Percentiles rank a stretch among this genome's conserved stretches.
These are phyloP conservation scores for Botrytis galanthina DNA, from an alignment of 2,329 filamentous ascomycete species.

Conservation along the genomic window DNA sequence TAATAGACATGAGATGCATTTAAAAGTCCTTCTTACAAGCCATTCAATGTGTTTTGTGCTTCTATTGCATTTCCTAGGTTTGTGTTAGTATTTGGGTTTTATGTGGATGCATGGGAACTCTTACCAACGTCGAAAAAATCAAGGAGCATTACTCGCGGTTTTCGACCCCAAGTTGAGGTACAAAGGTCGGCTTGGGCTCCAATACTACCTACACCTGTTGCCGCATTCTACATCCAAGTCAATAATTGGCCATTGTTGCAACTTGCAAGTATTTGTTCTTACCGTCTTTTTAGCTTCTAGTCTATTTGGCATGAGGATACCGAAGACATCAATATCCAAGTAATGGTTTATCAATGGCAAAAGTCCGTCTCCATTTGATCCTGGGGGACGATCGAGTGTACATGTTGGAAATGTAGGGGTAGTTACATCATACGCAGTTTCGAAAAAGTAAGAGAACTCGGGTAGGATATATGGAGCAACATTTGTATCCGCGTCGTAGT, in stretches of 20 bases:
- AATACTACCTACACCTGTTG: conserved; percentile 50
- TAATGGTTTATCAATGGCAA: conserved; percentile 65
- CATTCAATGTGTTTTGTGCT: conserved; percentile 36
- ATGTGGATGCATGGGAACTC: background rate
- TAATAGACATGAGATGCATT: background rate
- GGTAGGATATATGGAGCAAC: conserved; percentile 61
- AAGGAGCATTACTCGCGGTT: conserved; percentile 55
- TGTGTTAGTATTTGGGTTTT: background rate
- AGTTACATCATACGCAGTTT: conserved; percentile 64
- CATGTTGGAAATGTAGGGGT: conserved; percentile 59
- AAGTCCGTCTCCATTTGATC: conserved; percentile 44
- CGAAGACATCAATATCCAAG: conserved; percentile 49
- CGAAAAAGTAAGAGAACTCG: conserved; percentile 67
- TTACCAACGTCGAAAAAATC: conserved; percentile 55
- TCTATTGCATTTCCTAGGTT: conserved; percentile 33
- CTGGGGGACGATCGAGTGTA: conserved; percentile 58
- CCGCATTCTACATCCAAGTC: conserved; percentile 23
- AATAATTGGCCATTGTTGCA: background rate
- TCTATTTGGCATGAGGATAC: conserved; percentile 53
- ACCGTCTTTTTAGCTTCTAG: conserved; percentile 41
- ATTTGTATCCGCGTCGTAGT: conserved; percentile 53
- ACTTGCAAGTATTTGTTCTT: background rate
- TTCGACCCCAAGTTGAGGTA: conserved; percentile 45
- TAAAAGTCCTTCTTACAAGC: conserved; percentile 19
- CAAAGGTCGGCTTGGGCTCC: conserved; percentile 50